Evolutionary conservation across 2,329 filamentous ascomycete genomes (phyloP).

Genomic region (Cercospora sojina): DNA sequence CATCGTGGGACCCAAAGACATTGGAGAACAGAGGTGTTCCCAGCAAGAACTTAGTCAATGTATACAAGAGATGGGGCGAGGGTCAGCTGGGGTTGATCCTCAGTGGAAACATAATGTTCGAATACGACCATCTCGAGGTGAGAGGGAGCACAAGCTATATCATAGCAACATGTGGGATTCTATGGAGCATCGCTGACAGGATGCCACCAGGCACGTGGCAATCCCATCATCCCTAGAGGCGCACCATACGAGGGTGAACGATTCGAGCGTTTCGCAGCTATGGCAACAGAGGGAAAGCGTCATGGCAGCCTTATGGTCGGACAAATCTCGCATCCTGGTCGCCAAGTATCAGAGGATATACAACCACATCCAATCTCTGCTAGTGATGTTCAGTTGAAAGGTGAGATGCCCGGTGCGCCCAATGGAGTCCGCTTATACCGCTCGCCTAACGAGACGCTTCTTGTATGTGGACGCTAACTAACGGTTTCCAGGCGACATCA

Average conservation of each 20-base stretch:
- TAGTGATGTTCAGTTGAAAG: conserved; percentile 45
- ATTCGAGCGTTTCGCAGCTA: conserved; percentile 59
- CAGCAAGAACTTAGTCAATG: conserved; percentile 53
- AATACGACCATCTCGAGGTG: conserved; percentile 17
- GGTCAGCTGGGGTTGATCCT: conserved; percentile 57
- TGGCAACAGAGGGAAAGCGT: conserved; percentile 57
- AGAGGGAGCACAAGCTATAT: conserved; percentile 37
- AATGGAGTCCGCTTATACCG: background rate
- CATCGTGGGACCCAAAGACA: conserved; percentile 59
- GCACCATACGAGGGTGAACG: conserved; percentile 55
- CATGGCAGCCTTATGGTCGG: conserved; percentile 59
- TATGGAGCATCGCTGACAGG: conserved; percentile 20
- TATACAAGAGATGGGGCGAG: conserved; percentile 63
- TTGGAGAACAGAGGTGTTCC: conserved; percentile 55
- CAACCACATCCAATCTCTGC: conserved; percentile 54
- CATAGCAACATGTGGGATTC: background rate
- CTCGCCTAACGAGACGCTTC: background rate
- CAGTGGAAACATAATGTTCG: conserved; percentile 60
- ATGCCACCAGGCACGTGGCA: conserved; percentile 45
- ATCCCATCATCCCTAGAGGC: conserved; percentile 58
- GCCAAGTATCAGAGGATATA: conserved; percentile 52
- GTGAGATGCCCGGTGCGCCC: background rate
- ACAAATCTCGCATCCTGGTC: conserved; percentile 63
- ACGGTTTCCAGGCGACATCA: conserved; percentile 41
- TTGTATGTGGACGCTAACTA: background rate